Evolutionary conservation across 345 rosid genomes (phyloP).

Genomic region (Eucalyptus guilfoylei): DNA sequence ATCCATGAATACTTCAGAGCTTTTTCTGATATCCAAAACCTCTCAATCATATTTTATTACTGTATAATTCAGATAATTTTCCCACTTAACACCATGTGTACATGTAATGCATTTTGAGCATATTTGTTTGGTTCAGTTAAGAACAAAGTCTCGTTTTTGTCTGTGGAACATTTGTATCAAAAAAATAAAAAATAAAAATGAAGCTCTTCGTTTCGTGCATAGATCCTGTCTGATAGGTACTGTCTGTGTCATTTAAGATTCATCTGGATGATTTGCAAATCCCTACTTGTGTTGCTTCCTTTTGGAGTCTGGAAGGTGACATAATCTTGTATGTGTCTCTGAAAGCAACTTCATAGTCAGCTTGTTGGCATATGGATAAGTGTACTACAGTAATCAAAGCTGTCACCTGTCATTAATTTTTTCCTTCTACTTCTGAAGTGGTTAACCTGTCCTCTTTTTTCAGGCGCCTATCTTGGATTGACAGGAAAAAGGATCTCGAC

Average conservation of each 20-base stretch:
- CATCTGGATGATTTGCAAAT: neutral
- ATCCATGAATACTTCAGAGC: neutral
- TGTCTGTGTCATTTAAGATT: neutral
- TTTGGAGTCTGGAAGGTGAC: neutral
- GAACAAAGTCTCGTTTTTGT: neutral
- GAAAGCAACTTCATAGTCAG: neutral
- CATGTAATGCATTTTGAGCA: neutral
- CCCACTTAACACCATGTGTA: neutral
- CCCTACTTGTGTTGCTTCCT: neutral
- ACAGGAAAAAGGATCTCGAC: slow-evolving; percentile 81
- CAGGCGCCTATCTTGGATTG: slow-evolving; percentile 92
- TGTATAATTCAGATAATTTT: neutral
- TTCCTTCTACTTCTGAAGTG: neutral
- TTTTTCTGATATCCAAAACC: neutral
- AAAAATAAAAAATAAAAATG: neutral
- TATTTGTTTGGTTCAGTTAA: neutral
- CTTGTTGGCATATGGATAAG: neutral
- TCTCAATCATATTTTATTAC: neutral
- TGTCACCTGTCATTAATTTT: neutral
- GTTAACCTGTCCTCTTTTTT: neutral
- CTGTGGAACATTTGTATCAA: neutral
- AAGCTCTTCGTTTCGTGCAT: neutral
- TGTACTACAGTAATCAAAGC: neutral
- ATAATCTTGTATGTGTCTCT: neutral
- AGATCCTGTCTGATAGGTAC: neutral